Conservation (phyloP, 805 yeast genomes). For the Lipomyces kockii region DNA sequence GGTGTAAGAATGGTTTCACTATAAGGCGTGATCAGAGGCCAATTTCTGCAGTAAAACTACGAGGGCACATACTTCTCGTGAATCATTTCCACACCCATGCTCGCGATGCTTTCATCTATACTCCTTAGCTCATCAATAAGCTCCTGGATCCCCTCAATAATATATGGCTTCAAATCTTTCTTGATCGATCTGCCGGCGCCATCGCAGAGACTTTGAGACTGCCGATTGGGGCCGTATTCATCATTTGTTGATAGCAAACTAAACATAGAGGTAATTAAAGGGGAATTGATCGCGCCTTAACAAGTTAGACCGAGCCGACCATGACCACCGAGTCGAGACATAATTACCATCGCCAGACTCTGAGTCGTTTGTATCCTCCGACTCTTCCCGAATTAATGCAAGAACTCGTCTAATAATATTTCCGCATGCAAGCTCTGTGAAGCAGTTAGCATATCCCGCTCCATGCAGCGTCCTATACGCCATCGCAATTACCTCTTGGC, state of each 20-base stretch:
- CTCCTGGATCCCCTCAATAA: constrained; percentile 90
- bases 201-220: constrained; percentile 46
- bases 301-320: not conserved
- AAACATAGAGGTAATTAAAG: constrained; percentile 84
- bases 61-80: constrained; percentile 71
- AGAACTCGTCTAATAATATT: constrained; percentile 88
- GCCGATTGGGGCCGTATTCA: constrained; percentile 25
- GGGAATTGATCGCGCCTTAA: constrained; percentile 42
- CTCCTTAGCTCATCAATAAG: constrained; percentile 88
- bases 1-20: constrained; percentile 68
- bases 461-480: not conserved
- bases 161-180: constrained; percentile 75
- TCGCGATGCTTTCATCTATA: constrained; percentile 87
- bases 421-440: constrained; percentile 75
- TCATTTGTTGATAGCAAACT: constrained; percentile 58
- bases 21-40: not conserved
- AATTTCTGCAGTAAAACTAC: not conserved
- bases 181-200: constrained; percentile 39
- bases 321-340: not conserved
- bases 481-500: constrained; percentile 56
- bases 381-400: constrained; percentile 85
- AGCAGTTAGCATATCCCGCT: not conserved
- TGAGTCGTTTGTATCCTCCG: constrained; percentile 54
- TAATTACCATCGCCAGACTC: constrained; percentile 28
- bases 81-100: constrained; percentile 88